A percentile compares a stretch with the other conserved stretches of the same genome.
These are phyloP conservation scores for Epichloe brachyelytri DNA, from an alignment of 2,329 filamentous ascomycete species.

Conservation along the genomic window DNA sequence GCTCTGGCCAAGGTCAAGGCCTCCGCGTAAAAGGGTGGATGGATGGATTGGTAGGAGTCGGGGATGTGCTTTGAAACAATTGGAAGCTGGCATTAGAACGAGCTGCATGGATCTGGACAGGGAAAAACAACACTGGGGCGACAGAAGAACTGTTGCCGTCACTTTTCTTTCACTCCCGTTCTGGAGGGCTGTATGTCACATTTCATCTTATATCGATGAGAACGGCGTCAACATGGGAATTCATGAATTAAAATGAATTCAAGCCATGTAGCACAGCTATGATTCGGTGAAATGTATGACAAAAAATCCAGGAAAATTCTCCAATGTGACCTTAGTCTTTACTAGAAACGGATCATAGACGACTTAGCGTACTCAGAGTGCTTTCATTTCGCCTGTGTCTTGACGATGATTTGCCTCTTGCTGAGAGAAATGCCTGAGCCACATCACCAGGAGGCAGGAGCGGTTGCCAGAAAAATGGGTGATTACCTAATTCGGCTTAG, in stretches of 20 bases:
- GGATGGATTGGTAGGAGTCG: slow-evolving; percentile 21
- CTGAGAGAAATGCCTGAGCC: background rate
- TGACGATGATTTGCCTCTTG: background rate
- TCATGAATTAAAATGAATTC: slow-evolving; percentile 31
- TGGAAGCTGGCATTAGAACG: slow-evolving; percentile 25
- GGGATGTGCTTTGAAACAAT: slow-evolving; percentile 15
- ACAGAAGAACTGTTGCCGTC: slow-evolving; percentile 26
- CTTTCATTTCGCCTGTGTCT: background rate
- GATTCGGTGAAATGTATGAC: slow-evolving; percentile 6
- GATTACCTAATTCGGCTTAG: slow-evolving; percentile 30
- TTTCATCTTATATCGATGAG: slow-evolving; percentile 41
- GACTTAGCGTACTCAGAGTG: background rate
- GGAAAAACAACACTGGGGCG: slow-evolving; percentile 20
- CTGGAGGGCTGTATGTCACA: slow-evolving; percentile 54
- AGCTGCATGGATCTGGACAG: slow-evolving; percentile 23
- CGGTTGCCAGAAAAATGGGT: slow-evolving; percentile 6
- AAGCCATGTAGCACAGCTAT: slow-evolving; percentile 19
- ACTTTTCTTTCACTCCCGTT: slow-evolving; percentile 35
- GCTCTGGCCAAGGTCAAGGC: slow-evolving; percentile 86
- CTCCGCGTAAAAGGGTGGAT: slow-evolving; percentile 46
- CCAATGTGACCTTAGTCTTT: background rate
- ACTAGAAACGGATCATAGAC: no score
- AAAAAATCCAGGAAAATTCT: background rate
- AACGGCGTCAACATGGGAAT: slow-evolving; percentile 57
- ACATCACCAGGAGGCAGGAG: background rate